phyloP scores from a whole-genome alignment of 2,329 filamentous ascomycete species.

The Phialocephala sp. region DNA sequence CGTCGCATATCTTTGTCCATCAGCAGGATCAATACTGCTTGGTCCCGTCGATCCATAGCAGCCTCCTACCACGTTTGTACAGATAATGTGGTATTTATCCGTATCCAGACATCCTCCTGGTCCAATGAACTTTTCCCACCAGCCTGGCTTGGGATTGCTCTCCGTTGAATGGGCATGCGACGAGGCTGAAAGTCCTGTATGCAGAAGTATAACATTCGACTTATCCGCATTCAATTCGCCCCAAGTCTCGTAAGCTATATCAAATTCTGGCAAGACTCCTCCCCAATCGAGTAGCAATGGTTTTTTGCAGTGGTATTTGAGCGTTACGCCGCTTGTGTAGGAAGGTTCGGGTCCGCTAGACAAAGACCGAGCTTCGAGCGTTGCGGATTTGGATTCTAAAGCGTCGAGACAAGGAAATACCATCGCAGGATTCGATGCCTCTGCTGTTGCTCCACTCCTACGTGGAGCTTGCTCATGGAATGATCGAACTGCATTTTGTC shows the following conservation, averaged over 20 bases:
- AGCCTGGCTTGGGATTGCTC: constrained; percentile 84
- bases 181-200: constrained; percentile 95
- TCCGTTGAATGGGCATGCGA: constrained; percentile 95
- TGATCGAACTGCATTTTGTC: constrained; percentile 28
- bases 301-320: constrained; percentile 74
- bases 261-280: constrained; percentile 85
- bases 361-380: constrained; percentile 69
- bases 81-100: constrained; percentile 89
- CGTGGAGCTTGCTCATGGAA: constrained; percentile 33
- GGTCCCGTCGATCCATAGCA: constrained; percentile 97
- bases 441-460: constrained; percentile 27
- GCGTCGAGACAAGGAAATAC: constrained; percentile 90
- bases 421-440: constrained; percentile 80
- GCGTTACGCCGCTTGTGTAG: constrained; percentile 88
- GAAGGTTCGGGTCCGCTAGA: constrained; percentile 87
- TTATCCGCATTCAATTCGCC: constrained; percentile 78
- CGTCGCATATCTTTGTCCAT: constrained; percentile 88
- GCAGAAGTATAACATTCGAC: constrained; percentile 88
- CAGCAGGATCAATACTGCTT: constrained; percentile 81
- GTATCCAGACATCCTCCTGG: constrained; percentile 86
- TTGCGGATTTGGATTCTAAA: constrained; percentile 77
- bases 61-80: constrained; percentile 94
- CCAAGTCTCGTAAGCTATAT: constrained; percentile 94
- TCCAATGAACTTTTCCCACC: constrained; percentile 99
- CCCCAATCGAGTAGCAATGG: constrained; percentile 92